Base-by-base conservation (phyloP, 2,329 filamentous ascomycete species). In the Penicillium glabrum region DNA sequence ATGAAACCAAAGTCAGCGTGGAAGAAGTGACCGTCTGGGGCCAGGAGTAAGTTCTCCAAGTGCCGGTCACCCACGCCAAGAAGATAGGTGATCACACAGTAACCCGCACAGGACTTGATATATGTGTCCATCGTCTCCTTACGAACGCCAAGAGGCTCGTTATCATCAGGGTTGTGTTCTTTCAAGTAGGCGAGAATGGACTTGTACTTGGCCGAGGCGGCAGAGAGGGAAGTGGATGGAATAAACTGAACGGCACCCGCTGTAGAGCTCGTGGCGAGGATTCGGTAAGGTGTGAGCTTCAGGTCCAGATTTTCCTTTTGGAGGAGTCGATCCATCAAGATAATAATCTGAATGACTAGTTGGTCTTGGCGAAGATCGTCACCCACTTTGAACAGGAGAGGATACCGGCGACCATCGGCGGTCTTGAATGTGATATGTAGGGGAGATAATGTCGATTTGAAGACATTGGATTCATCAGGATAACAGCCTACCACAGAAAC, bases 1-100 rank as follows among this genome's bases (percentile, higher is more conserved):
- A 99, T 99, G 75, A 96, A 99, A 43, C 96, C 95, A 68, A 99
- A 99, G 74, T 99, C 95, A 29, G 93, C 93, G 72, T 99, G 95
- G 83, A 99, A 97, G 80, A 99, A 99, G 75, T 96, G 91, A 5
- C 86, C 95, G 64, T 93, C 89, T 1, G 95, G 93, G 0, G 92
- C 86, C 5, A 99, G 85, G 26, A 99, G 86, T 1, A 99, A 85
- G 68, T 99, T 99, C 73, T 99, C 95, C 2, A 98, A 83, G 75
- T 99, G 95, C 1, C 95, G 88, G 72, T 99, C 95, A 21, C 95
- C 95, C 3, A 99, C 95, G 31, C 95, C 96, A 13, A 99, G 85
- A 16, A 99, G 90, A 73, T 99, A 99, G 0, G 96, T 99, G 65
- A 99, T 97, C 14, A 99, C 95, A 73, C 95, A 98, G 77, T 99